Evolutionary conservation across 2,329 filamentous ascomycete genomes (phyloP).

Genomic region (Xylaria digitata): DNA sequence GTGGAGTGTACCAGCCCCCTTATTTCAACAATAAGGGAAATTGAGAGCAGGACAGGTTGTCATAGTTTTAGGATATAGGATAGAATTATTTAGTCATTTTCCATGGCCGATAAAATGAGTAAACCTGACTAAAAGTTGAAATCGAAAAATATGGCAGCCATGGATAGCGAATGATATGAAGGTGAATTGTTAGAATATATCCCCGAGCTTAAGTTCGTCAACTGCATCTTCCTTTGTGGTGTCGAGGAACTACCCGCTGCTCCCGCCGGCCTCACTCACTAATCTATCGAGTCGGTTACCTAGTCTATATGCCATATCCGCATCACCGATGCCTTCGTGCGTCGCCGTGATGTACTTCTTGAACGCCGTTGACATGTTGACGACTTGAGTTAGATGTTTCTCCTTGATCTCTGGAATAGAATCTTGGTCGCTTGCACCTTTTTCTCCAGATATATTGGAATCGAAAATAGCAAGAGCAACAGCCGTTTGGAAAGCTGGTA

Average conservation of each 20-base stretch:
- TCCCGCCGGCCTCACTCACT: background rate
- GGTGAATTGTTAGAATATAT: too few species aligned
- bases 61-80: too few species aligned
- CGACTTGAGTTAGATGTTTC: slow-evolving; percentile 31
- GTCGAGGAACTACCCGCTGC: background rate
- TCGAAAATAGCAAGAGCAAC: slow-evolving; percentile 36
- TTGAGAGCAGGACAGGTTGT: too few species aligned
- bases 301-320: slow-evolving; percentile 28
- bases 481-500: slow-evolving; percentile 35
- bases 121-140: too few species aligned
- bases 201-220: too few species aligned
- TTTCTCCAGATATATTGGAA: slow-evolving; percentile 24
- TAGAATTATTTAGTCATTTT: too few species aligned
- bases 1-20: too few species aligned
- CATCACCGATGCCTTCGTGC: slow-evolving; percentile 29
- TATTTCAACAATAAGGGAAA: too few species aligned
- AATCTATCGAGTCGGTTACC: slow-evolving; percentile 23
- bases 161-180: too few species aligned
- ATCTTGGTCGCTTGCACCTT: slow-evolving; percentile 18
- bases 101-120: too few species aligned
- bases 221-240: too few species aligned
- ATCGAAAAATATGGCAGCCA: too few species aligned
- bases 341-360: slow-evolving; percentile 32
- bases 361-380: slow-evolving; percentile 33
- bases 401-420: slow-evolving; percentile 33